Base-by-base conservation (phyloP, 495 filamentous ascomycete species). In the Friedmanniomyces simplex region DNA sequence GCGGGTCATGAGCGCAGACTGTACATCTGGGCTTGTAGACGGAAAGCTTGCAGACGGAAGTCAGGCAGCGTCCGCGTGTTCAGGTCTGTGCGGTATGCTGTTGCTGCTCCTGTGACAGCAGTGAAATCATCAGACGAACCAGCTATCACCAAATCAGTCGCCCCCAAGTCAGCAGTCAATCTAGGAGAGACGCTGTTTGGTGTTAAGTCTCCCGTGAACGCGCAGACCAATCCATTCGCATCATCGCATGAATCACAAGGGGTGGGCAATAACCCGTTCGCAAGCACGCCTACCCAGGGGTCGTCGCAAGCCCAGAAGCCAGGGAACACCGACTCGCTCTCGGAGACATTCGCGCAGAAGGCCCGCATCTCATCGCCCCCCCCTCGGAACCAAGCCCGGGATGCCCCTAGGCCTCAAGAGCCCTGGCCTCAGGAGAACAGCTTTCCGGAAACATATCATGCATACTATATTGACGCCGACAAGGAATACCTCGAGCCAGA, bases 391-490 rank as follows among this genome's bases (percentile, higher is more conserved):
- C 60, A 56, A 55, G 59, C 45, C 14, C 25, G 64, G 41, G 66
- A 63, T 1, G 50, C 53, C 72, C 0, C 59, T 59, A 0, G 61
- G 63, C 51, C 71, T 66, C 5, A 42, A 21, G 77, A 84, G 28
- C 87, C 89, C 5, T 98, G 91, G 91, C 91, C 93, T 18, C 53
- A 76, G 24, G 69, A 76, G 28, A 72, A 81, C 7, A 69, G 72
- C 1, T 83, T 86, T 61, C 88, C 89, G 1, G 20, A 74, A 0
- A 74, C 87, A 4, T 96, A 89, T 73, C 84, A 88, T 0, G 67
- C 77, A 47, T 87, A 82, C 71, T 84, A 87, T 74, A 81, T 99
- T 43, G 91, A 97, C 67, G 91, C 91, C 12, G 93, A 96, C 61
- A 91, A 88, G 75, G 94, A 97, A 68, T 84, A 82, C 18, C 80